A percentile compares a stretch with the other conserved stretches of the same genome.
Conservation (phyloP, 139 green algal species). For the Ulvella scutata region DNA sequence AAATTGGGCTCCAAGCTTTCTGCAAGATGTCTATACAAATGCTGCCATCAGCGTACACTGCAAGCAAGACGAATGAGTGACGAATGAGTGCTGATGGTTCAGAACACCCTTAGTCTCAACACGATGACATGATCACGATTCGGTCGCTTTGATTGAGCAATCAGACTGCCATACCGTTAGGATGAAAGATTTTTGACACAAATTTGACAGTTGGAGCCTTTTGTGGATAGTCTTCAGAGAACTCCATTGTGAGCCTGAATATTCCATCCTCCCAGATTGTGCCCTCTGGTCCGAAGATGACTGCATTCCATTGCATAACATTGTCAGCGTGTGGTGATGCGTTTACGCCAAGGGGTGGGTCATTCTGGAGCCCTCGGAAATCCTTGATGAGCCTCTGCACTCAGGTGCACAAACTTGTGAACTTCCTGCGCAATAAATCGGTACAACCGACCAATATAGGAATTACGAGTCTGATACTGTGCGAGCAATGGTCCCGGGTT, state of each 20-base stretch:
- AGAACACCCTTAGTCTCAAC: too few relatives aligned
- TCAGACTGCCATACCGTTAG: constrained; percentile 74
- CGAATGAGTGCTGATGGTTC: too few relatives aligned
- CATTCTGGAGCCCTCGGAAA: constrained; percentile 76
- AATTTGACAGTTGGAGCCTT: constrained; percentile 93
- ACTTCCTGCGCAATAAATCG: neutral
- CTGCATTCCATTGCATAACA: constrained; percentile 97
- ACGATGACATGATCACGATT: too few relatives aligned
- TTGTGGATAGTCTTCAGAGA: constrained; percentile 97
- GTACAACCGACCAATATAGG: neutral
- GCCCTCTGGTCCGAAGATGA: constrained; percentile 97
- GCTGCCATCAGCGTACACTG: constrained; percentile 86
- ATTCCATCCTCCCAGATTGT: constrained; percentile 93
- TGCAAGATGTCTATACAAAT: constrained; percentile 99
- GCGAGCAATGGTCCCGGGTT: neutral
- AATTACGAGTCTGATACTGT: neutral
- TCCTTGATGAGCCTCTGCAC: constrained; percentile 76
- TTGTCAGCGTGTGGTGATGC: constrained; percentile 80
- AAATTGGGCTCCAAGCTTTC: constrained; percentile 98
- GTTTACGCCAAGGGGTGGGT: constrained; percentile 89
- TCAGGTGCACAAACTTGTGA: neutral
- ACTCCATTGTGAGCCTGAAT: constrained; percentile 90
- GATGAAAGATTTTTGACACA: constrained; percentile 87
- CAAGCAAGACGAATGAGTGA: too few relatives aligned
- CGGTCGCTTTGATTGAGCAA: neutral